These are phyloP conservation scores for Parmelia sp. DNA, from an alignment of 495 filamentous ascomycete species.

Conservation along the genomic window DNA sequence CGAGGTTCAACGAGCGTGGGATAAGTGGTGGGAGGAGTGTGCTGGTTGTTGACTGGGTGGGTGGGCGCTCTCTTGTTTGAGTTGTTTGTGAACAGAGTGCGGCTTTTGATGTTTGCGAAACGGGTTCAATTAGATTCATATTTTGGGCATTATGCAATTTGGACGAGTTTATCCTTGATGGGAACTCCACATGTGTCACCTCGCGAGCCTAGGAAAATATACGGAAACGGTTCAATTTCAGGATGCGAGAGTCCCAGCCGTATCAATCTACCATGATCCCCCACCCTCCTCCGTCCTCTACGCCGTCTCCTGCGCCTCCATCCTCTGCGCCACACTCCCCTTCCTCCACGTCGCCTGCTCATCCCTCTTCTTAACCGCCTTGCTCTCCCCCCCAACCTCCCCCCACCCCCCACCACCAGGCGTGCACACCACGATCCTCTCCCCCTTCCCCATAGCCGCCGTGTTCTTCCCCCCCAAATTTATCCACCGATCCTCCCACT, in stretches of 20 bases:
- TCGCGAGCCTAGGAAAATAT: too few relatives aligned
- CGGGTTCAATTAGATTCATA: too few relatives aligned
- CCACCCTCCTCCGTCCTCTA: not conserved
- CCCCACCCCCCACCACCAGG: slow-evolving; percentile 52
- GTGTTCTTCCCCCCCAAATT: slow-evolving; percentile 94
- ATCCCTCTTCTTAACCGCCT: slow-evolving; percentile 19
- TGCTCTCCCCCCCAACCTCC: slow-evolving; percentile 22
- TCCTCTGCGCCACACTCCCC: slow-evolving; percentile 26
- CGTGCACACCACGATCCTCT: slow-evolving; percentile 71
- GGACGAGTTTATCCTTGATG: too few relatives aligned
- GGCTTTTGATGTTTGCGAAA: too few relatives aligned
- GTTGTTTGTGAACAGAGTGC: not conserved
- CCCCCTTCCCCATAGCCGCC: slow-evolving; percentile 74
- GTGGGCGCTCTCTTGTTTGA: not conserved
- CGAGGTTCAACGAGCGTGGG: not conserved
- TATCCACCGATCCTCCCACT: slow-evolving; percentile 58
- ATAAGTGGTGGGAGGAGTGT: not conserved
- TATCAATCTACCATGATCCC: not conserved
- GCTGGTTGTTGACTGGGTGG: not conserved
- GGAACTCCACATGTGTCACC: too few relatives aligned
- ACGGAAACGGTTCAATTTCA: too few relatives aligned
- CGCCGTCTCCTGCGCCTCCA: slow-evolving; percentile 27
- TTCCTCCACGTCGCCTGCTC: slow-evolving; percentile 26
- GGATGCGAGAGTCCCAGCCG: not conserved
- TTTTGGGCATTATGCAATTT: too few relatives aligned